Percentiles rank a stretch among this genome's conserved stretches.
Evolutionary conservation across 495 filamentous ascomycete species (phyloP).

Genomic region (Penicillium maclennaniae): DNA sequence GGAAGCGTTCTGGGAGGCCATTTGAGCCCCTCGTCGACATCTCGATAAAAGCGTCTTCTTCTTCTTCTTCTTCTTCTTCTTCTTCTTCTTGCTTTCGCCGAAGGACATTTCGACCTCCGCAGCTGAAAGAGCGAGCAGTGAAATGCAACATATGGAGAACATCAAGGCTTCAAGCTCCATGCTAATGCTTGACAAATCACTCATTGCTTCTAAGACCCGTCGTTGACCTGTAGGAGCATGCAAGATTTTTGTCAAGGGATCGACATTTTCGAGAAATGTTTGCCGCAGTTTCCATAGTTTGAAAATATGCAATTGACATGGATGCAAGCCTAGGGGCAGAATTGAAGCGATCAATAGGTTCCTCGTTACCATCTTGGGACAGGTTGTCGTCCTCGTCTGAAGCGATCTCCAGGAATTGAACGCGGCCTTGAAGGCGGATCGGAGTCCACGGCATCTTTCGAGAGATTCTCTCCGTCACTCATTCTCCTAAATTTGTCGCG

Average conservation of each 20-base stretch:
- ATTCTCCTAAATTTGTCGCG: slow-evolving; percentile 9
- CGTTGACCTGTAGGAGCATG: slow-evolving; percentile 59
- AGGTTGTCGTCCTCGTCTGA: slow-evolving; percentile 19
- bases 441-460: background rate
- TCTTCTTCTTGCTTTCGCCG: slow-evolving; percentile 35
- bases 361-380: slow-evolving; percentile 18
- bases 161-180: slow-evolving; percentile 43
- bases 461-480: background rate
- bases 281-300: slow-evolving; percentile 71
- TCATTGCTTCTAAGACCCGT: slow-evolving; percentile 38
- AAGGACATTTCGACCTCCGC: slow-evolving; percentile 40
- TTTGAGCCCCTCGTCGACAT: slow-evolving; percentile 41
- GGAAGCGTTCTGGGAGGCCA: slow-evolving; percentile 44
- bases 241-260: slow-evolving; percentile 67
- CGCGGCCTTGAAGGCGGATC: background rate
- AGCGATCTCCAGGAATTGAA: slow-evolving; percentile 20
- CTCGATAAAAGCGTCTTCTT: slow-evolving; percentile 36
- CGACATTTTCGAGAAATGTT: slow-evolving; percentile 61
- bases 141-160: slow-evolving; percentile 47
- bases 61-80: no score
- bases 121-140: slow-evolving; percentile 36
- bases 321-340: slow-evolving; percentile 47
- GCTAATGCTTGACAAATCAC: slow-evolving; percentile 27
- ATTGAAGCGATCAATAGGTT: slow-evolving; percentile 22
- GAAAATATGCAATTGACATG: slow-evolving; percentile 63